Conservation (phyloP, 2,329 filamentous ascomycete genomes). For the Aspergillus hortae region DNA sequence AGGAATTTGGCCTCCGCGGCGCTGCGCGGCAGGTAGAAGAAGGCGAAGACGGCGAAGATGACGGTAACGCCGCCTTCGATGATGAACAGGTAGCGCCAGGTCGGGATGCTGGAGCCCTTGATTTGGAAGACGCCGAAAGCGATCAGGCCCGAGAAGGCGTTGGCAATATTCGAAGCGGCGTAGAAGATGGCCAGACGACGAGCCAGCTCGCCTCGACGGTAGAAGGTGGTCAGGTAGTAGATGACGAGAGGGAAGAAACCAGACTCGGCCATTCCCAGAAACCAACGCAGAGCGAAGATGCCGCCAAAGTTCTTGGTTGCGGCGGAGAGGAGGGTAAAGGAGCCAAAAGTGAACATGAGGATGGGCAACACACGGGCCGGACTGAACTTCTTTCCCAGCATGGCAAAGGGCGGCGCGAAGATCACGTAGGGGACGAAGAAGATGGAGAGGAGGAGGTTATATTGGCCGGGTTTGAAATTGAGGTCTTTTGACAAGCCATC, state of each 20-base stretch:
- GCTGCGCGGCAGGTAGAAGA: slow-evolving; percentile 64
- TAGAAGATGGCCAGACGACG: slow-evolving; percentile 71
- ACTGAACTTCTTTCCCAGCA: slow-evolving; percentile 66
- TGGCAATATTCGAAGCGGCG: slow-evolving; percentile 70
- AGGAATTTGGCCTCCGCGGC: slow-evolving; percentile 65
- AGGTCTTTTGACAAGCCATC: slow-evolving; percentile 49
- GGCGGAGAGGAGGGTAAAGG: slow-evolving; percentile 59
- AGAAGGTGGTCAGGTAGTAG: slow-evolving; percentile 64
- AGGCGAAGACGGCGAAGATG: slow-evolving; percentile 61
- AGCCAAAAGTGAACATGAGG: slow-evolving; percentile 67
- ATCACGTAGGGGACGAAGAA: slow-evolving; percentile 75
- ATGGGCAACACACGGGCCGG: slow-evolving; percentile 61
- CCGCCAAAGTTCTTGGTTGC: slow-evolving; percentile 59
- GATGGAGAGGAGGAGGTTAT: slow-evolving; percentile 66
- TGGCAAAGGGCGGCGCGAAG: slow-evolving; percentile 62
- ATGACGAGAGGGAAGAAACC: slow-evolving; percentile 69
- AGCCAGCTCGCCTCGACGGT: slow-evolving; percentile 67
- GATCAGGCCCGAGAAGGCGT: slow-evolving; percentile 60
- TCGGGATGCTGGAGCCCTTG: slow-evolving; percentile 43
- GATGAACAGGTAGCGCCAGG: slow-evolving; percentile 54
- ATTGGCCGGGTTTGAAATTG: slow-evolving; percentile 59
- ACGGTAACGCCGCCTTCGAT: slow-evolving; percentile 60
- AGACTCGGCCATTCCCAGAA: slow-evolving; percentile 65
- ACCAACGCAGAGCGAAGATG: slow-evolving; percentile 65
- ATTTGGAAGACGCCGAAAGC: slow-evolving; percentile 62